These are phyloP conservation scores for Immersiporthe knoxdaviesiana DNA, from an alignment of 2,329 filamentous ascomycete species.

Conservation along the genomic window DNA sequence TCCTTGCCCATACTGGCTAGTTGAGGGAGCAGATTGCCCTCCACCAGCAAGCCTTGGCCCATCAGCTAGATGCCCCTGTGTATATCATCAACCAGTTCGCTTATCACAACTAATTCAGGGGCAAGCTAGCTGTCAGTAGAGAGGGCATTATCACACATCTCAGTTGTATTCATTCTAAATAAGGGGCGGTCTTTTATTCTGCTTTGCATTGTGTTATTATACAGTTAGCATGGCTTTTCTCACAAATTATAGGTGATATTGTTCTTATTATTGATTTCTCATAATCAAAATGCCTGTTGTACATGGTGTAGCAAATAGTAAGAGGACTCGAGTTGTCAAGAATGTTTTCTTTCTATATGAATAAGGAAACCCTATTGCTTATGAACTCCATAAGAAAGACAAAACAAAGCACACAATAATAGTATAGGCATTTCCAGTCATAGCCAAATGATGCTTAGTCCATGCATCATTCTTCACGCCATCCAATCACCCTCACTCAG, in stretches of 20 bases:
- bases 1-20: conserved; percentile 12
- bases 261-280: not conserved
- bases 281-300: not conserved
- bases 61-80: conserved; percentile 14
- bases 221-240: not conserved
- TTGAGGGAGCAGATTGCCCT: not conserved
- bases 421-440: not conserved
- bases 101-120: conserved; percentile 27
- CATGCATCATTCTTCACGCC: not conserved
- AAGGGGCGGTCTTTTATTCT: conserved; percentile 8
- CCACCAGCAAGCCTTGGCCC: no score
- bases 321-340: not conserved
- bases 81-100: conserved; percentile 22
- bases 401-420: not conserved
- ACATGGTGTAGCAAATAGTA: not conserved
- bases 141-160: conserved; percentile 4
- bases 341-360: not conserved
- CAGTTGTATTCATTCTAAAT: conserved; percentile 4
- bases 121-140: conserved; percentile 24
- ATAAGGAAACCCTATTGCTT: not conserved
- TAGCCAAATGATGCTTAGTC: not conserved
- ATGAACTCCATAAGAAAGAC: not conserved
- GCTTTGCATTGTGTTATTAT: conserved; percentile 12
- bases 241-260: not conserved
- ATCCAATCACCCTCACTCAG: conserved; percentile 20